phyloP scores from a whole-genome alignment of 2,329 filamentous ascomycete genomes.

The Cercospora citrullina region DNA sequence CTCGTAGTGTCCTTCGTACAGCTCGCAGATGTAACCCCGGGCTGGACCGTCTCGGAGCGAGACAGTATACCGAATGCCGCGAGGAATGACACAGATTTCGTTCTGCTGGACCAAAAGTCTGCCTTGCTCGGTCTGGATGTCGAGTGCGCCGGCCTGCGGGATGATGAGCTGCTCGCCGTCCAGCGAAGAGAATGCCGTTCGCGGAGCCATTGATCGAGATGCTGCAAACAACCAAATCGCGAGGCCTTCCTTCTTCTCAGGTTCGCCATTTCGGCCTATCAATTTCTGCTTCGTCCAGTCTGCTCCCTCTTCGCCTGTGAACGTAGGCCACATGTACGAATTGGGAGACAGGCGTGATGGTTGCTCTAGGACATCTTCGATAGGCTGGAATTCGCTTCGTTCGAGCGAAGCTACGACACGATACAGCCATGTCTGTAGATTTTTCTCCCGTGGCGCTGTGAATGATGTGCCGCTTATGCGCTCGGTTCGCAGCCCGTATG shows the following conservation, averaged over 20 bases:
- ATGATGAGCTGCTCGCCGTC: conserved; percentile 68
- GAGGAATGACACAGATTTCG: conserved; percentile 64
- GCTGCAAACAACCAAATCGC: conserved; percentile 78
- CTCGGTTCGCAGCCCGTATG: conserved; percentile 76
- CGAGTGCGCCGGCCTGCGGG: conserved; percentile 61
- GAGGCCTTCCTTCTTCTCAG: conserved; percentile 71
- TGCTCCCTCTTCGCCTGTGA: conserved; percentile 45
- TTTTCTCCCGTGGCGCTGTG: conserved; percentile 55
- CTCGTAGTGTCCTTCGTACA: conserved; percentile 62
- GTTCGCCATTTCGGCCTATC: conserved; percentile 76
- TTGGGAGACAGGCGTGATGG: conserved; percentile 18
- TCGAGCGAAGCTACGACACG: conserved; percentile 46
- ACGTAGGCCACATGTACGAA: conserved; percentile 24
- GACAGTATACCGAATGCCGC: conserved; percentile 62
- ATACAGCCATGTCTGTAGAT: conserved; percentile 59
- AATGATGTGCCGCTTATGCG: conserved; percentile 60
- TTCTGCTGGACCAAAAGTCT: conserved; percentile 62
- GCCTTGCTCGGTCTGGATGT: conserved; percentile 68
- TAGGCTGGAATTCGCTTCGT: conserved; percentile 14
- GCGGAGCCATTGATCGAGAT: conserved; percentile 70
- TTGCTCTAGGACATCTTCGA: conserved; percentile 3
- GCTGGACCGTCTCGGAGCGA: conserved; percentile 58
- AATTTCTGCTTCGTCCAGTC: conserved; percentile 64
- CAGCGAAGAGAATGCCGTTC: conserved; percentile 76
- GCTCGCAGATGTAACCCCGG: conserved; percentile 64